Base-by-base conservation (phyloP, 1,139 yeast species). In the Kurtzmaniella quercitrusa region DNA sequence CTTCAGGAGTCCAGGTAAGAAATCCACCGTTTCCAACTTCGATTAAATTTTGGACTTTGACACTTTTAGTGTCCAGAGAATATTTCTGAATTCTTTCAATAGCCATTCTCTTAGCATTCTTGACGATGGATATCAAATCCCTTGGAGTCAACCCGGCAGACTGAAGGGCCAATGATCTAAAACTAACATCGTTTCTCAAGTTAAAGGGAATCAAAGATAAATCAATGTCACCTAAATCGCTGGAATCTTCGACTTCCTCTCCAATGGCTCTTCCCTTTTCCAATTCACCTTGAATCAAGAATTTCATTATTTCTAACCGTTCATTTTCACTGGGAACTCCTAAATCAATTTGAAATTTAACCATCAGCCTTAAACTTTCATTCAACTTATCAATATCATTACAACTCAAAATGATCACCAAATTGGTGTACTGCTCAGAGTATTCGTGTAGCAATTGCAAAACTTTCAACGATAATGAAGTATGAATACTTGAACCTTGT, bases 71-170 rank as follows among this genome's bases (percentile, higher is more conserved):
- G 15, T 59, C 58, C 21, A 58, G 10, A 31, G 18, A n/a, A 14
- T 31, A 14, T 14, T 31, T 16, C 11, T 31, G 58, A n/a, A 78
- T 49, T 48, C 93, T 66, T 42, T 73, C 75, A 19, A 78, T 54
- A 1, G 94, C 84, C 40, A 75, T 59, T 38, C 71, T 67, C 51
- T 81, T 82, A 2, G 95, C 83, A 49, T 75, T 77, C 33, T 79
- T 75, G 14, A 89, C 78, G 46, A 93, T 88, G 0, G 93, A 81
- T 10, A 70, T 69, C 44, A 93, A 68, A 60, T 93, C 98, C 25
- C 87, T 73, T 6, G 98, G 96, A 0, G 95, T 86, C 45, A 93
- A 70, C 31, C 98, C 98, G 1, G 98, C 98, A 43, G 96, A 86
- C 54, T 89, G 96, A 43, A 87, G 67, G 0, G 98, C 88, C 39